These are phyloP conservation scores for Suhomyces pyralidae DNA, from an alignment of 805 yeast genomes.

Conservation along the genomic window DNA sequence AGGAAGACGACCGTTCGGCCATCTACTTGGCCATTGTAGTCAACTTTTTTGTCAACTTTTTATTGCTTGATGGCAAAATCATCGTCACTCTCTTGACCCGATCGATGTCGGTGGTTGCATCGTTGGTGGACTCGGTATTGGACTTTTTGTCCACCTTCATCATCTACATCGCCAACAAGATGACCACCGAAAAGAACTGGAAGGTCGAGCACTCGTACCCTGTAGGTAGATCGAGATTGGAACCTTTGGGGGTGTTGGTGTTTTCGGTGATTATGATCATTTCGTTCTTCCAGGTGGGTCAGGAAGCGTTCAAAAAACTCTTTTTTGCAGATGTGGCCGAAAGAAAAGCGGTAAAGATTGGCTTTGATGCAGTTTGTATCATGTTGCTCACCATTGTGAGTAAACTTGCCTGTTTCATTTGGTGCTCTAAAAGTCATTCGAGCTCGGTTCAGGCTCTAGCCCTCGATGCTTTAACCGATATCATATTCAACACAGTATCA, in stretches of 20 bases:
- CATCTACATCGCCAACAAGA: conserved; percentile 58
- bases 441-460: conserved; percentile 75
- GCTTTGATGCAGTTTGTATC: conserved; percentile 49
- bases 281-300: conserved; percentile 70
- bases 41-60: conserved; percentile 57
- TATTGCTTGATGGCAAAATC: conserved; percentile 58
- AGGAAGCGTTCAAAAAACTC: conserved; percentile 54
- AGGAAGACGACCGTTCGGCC: conserved; percentile 39
- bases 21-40: conserved; percentile 60
- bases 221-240: conserved; percentile 68
- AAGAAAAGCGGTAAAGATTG: conserved; percentile 44
- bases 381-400: conserved; percentile 62
- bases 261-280: conserved; percentile 69
- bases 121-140: conserved; percentile 68
- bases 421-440: conserved; percentile 60
- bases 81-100: conserved; percentile 60
- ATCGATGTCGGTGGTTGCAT: conserved; percentile 75
- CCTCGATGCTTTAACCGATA: conserved; percentile 78
- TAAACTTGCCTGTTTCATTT: conserved; percentile 58
- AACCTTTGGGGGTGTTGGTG: conserved; percentile 74
- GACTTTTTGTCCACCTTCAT: conserved; percentile 75
- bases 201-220: conserved; percentile 52
- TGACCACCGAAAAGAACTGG: conserved; percentile 47
- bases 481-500: conserved; percentile 69
- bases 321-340: conserved; percentile 31